phyloP scores from a whole-genome alignment of 116 monocot genomes.

The Papilionanthe hybrid region DNA sequence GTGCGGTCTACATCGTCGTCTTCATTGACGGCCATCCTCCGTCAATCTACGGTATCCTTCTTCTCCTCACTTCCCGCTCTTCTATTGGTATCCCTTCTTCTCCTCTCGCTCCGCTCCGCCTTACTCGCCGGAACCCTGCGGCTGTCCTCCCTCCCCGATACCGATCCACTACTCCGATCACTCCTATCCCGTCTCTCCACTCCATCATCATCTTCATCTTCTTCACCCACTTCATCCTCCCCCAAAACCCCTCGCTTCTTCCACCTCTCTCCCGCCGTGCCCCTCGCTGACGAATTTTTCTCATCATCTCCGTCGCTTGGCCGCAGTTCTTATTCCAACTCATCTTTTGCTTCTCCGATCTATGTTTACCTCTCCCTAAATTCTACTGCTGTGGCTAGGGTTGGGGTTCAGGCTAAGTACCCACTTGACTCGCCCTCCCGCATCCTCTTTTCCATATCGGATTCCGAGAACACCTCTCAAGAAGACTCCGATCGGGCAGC shows the following conservation, averaged over 20 bases:
- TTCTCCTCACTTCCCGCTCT: slow-evolving; percentile 23
- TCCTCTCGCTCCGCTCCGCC: slow-evolving; percentile 36
- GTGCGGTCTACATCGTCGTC: neutral
- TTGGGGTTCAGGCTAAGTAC: neutral
- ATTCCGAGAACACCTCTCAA: neutral
- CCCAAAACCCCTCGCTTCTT: slow-evolving; percentile 15
- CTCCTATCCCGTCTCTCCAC: slow-evolving; percentile 36
- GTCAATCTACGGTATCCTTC: slow-evolving; percentile 8
- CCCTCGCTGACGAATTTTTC: slow-evolving; percentile 25
- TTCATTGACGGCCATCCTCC: neutral
- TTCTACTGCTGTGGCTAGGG: neutral
- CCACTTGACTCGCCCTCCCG: slow-evolving; percentile 11
- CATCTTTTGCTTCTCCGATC: slow-evolving; percentile 4
- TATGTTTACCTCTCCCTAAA: slow-evolving; percentile 9
- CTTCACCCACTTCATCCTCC: slow-evolving; percentile 11
- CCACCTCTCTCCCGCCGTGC: slow-evolving; percentile 20
- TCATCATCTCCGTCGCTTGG: slow-evolving; percentile 11
- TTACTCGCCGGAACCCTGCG: slow-evolving; percentile 33
- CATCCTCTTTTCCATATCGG: slow-evolving; percentile 24
- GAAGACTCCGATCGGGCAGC: slow-evolving; percentile 3
- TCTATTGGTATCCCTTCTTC: slow-evolving; percentile 31
- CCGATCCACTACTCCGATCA: slow-evolving; percentile 29
- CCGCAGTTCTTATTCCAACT: neutral
- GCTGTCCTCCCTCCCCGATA: slow-evolving; percentile 32
- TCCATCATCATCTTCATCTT: slow-evolving; percentile 7